Base-by-base conservation (phyloP, 2,329 filamentous ascomycete genomes). In the Sporothrix euskadiensis region DNA sequence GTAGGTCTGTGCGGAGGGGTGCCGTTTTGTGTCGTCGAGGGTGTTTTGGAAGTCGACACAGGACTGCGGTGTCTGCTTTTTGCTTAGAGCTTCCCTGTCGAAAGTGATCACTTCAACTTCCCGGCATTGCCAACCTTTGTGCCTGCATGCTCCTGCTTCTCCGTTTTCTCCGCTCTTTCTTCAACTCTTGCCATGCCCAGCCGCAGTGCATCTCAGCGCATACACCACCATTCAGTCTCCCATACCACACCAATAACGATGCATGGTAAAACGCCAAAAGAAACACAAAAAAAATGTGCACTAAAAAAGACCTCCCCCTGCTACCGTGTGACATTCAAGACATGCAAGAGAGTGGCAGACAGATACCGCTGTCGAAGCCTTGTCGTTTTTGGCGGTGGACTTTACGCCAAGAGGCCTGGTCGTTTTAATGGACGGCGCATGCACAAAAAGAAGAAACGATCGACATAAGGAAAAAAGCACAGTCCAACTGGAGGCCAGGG, bases 1-100 rank as follows among this genome's bases (percentile, higher is more conserved):
- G 16, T 12, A 66, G 61, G 61, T 66, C 61, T 66, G 61, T 66
- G 61, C 61, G 22, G 61, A 66, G 39, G 61, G 26, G 61, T 65
- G 56, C 19, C 14, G 30, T 9, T 10, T 16, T 49, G 44, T 49
- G 44, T 44, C 12, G 6, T 12, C 19, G 61, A 30, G 41, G 19
- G 39, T 47, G 32, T 65, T 19, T 61, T 22, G 5, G 32, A 41
- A 41, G 35, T 47, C 52, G 12, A 10, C n/a, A 4, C 14, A 49
- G 44, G 44, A 4, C 3, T 49, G 49, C n/a, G 0, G 1, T 54
- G 44, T 16, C 3, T 49, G 49, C n/a, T 4, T 4, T 54, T 22
- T 44, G 35, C 44, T 39, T 30, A 5, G 35, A 65, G 59, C 59
- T 44, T 19, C 35, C 59, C 16, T 6, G 19, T 41, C 16, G 59